Evolutionary conservation across 352 stramenopile species (phyloP), one percentile per base, ranked within the genome.

Genomic region (Globisporangium splendens): DNA sequence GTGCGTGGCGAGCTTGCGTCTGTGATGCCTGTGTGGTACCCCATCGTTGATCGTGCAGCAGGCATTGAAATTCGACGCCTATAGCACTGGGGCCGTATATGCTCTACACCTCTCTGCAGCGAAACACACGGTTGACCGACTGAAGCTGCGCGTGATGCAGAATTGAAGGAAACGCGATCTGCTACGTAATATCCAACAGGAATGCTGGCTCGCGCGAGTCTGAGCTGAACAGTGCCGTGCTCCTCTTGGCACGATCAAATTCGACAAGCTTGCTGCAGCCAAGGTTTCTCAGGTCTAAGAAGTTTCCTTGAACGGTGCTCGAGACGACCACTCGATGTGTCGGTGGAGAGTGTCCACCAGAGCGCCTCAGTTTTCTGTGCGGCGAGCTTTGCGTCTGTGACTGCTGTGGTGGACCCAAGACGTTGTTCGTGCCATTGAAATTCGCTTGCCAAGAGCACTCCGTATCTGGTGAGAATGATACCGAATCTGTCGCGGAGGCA

Each of bases 91-190:
- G n/a, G n/a, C n/a, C n/a, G n/a, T n/a, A n/a, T n/a, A n/a, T n/a
- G n/a, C n/a, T n/a, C n/a, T n/a, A n/a, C n/a, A n/a, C n/a, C n/a
- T n/a, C 12, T 12, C 7, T 12, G 12, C 7, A 41, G 12, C n/a
- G n/a, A n/a, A n/a, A n/a, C n/a, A n/a, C n/a, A n/a, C n/a, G 35
- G 7, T n/a, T n/a, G n/a, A n/a, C n/a, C 7, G 35, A 41, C 12
- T 7, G 35, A 41, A 12, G 35, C 35, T 41, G 35, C 12, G 7
- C 35, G 35, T 12, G 35, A 41, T 13, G 35, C 35, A 21, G 33
- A 61, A 39, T 18, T 62, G 11, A 58, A 59, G 49, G n/a, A n/a
- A 55, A 41, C 33, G 15, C 44, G 15, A 50, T 50, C n/a, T 7
- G 44, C 35, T 41, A 12, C 12, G 35, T n/a, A 41, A 41, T 7